Percentiles rank a stretch among this genome's conserved stretches.
Evolutionary conservation across 1,284 basidiomycete genomes (phyloP).

Genomic region (Gymnopus androsaceus): DNA sequence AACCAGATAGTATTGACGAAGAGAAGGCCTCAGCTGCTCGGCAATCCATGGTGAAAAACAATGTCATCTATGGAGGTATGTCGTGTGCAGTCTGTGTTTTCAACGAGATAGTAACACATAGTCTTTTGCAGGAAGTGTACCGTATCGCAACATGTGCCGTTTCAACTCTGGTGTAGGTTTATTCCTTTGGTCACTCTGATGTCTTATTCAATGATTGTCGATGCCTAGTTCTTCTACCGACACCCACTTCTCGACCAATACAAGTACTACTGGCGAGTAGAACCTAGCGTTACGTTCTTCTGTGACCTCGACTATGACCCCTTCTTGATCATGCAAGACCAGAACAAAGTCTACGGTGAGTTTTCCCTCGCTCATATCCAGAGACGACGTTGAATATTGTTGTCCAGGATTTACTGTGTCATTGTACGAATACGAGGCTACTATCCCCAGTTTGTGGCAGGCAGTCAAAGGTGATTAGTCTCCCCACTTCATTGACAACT

Average conservation of each 20-base stretch:
- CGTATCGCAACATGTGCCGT: conserved; percentile 86
- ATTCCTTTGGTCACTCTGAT: neutral
- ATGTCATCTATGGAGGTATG: conserved; percentile 77
- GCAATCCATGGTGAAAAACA: conserved; percentile 64
- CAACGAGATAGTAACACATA: neutral
- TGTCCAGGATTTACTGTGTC: conserved; percentile 78
- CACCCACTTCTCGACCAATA: conserved; percentile 81
- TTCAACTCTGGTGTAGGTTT: conserved; percentile 90
- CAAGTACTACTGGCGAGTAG: conserved; percentile 87
- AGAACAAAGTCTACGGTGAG: conserved; percentile 23
- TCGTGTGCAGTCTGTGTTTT: conserved; percentile 10
- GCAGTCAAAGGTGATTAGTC: conserved; percentile 58
- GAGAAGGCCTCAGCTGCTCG: conserved; percentile 60
- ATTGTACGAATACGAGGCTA: conserved; percentile 82
- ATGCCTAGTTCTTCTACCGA: conserved; percentile 78
- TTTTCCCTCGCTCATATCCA: neutral
- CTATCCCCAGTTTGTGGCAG: conserved; percentile 86
- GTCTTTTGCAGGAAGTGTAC: conserved; percentile 46
- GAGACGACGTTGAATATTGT: neutral
- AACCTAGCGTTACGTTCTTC: conserved; percentile 80
- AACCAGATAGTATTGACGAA: conserved; percentile 77
- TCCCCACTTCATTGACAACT: neutral
- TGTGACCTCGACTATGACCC: conserved; percentile 89
- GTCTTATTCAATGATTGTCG: conserved; percentile 14
- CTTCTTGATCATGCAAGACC: conserved; percentile 83